Percentiles rank a stretch among this genome's conserved stretches.
These are phyloP conservation scores for Nicotiana attenuata DNA, from an alignment of 257 asterid species.

Conservation along the genomic window DNA sequence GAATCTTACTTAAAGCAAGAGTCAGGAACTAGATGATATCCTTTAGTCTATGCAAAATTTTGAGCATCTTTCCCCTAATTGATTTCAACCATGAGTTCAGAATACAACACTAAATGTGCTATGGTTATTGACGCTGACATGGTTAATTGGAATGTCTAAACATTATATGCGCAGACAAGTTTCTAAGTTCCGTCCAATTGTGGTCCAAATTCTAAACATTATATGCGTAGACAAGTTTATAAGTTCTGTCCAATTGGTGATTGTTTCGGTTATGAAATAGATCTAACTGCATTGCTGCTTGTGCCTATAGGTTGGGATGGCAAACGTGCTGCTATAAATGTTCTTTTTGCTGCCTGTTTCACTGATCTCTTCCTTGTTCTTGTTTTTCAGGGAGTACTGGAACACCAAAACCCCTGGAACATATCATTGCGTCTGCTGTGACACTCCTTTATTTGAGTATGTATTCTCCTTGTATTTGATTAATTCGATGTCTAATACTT, in stretches of 20 bases:
- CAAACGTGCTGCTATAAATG: not conserved
- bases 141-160: not conserved
- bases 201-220: not conserved
- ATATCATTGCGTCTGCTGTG: slow-evolving; percentile 88
- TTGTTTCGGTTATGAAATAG: not conserved
- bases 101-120: not conserved
- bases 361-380: slow-evolving; percentile 1
- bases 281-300: not conserved
- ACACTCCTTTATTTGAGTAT: slow-evolving; percentile 83
- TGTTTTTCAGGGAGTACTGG: slow-evolving; percentile 71
- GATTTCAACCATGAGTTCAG: not conserved
- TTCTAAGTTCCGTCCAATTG: not conserved
- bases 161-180: not conserved
- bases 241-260: not conserved
- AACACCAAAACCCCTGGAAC: slow-evolving; percentile 74
- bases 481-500: not conserved
- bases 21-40: not conserved
- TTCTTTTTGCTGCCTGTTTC: not conserved
- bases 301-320: not conserved
- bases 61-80: not conserved
- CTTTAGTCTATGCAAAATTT: not conserved
- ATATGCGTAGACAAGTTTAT: not conserved
- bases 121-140: not conserved
- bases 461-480: slow-evolving; percentile 11
- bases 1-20: not conserved